A percentile compares a stretch with the other conserved stretches of the same genome.
These are phyloP conservation scores for Hypoxylon fuscum DNA, from an alignment of 495 filamentous ascomycete species.

Conservation along the genomic window DNA sequence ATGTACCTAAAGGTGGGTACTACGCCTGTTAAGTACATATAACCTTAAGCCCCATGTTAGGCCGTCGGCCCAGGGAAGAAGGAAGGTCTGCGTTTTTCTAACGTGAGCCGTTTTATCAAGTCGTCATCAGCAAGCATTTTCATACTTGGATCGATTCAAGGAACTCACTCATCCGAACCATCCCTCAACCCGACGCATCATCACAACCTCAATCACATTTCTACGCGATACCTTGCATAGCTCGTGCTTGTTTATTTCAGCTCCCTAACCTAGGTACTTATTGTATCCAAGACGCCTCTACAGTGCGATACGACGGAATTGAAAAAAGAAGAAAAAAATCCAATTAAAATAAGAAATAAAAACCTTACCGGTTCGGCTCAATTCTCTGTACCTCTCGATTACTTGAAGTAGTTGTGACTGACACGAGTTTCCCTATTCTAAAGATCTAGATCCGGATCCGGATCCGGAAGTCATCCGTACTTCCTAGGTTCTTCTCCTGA, in stretches of 20 bases:
- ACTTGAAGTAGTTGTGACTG: conserved; percentile 35
- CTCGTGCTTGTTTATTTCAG: neutral
- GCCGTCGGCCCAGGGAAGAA: too few relatives aligned
- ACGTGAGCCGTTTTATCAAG: conserved; percentile 38
- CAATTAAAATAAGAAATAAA: conserved; percentile 45
- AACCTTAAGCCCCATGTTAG: too few relatives aligned
- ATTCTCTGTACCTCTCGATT: conserved; percentile 47
- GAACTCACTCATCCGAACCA: conserved; percentile 13
- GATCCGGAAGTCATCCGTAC: conserved; percentile 31
- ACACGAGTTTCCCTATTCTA: conserved; percentile 35
- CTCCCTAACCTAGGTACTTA: too few relatives aligned
- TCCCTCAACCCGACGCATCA: conserved; percentile 6
- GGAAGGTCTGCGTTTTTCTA: too few relatives aligned
- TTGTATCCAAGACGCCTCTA: too few relatives aligned
- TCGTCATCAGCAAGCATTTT: conserved; percentile 25
- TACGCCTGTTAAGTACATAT: too few relatives aligned
- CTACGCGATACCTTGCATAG: neutral
- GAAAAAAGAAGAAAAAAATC: conserved; percentile 42
- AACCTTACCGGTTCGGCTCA: conserved; percentile 61
- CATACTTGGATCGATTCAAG: conserved; percentile 26
- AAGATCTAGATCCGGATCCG: too few relatives aligned
- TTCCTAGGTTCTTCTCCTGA: conserved; percentile 40
- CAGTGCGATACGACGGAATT: conserved; percentile 44
- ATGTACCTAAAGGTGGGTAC: too few relatives aligned
- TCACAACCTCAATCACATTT: neutral